Evolutionary conservation across 768 basidiomycete genomes (phyloP), one percentile per base, ranked within the genome.

Genomic region (Rubroboletus satanas): DNA sequence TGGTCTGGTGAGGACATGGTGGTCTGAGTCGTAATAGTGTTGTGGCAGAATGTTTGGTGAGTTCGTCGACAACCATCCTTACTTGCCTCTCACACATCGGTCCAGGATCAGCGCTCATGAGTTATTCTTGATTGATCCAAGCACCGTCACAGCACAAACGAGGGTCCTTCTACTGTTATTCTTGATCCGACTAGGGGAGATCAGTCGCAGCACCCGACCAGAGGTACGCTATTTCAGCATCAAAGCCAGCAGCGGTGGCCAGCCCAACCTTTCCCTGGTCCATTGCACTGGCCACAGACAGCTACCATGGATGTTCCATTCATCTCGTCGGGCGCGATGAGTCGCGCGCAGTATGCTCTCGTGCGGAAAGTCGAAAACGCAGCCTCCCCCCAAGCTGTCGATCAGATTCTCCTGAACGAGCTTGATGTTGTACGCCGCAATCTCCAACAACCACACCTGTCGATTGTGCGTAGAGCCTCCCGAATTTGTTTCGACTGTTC

Each of bases 231-330:
- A 58, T 56, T 61, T 39, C 35, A 53, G 45, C 46, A 32, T 17
- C 23, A 21, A 48, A 48, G 42, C 28, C 37, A 14, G 57, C 28
- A n/a, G 12, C 14, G 37, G 54, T 41, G 28, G 35, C 45, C 12
- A 38, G 26, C 14, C 32, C 49, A 45, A 26, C 23, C 35, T n/a
- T n/a, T 29, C 26, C 41, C 3, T 36, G 23, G 50, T 45, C 26
- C 33, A 28, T 42, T 43, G 17, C 41, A 45, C 18, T 47, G 15
- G 21, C 23, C 17, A 45, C 49, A n/a, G 18, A n/a, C 23, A 26
- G 39, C 55, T n/a, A 41, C 8, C 47, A 90, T 90, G 88, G 81
- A 90, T n/a, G 81, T 90, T 2, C 85, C 90, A 8, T 92, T 88
- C 69, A 73, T 79, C 45, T 85, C 85, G 9, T 93, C 91, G 36